Conservation (phyloP, 1,284 basidiomycete genomes). For the Neolentinus lepideus region DNA sequence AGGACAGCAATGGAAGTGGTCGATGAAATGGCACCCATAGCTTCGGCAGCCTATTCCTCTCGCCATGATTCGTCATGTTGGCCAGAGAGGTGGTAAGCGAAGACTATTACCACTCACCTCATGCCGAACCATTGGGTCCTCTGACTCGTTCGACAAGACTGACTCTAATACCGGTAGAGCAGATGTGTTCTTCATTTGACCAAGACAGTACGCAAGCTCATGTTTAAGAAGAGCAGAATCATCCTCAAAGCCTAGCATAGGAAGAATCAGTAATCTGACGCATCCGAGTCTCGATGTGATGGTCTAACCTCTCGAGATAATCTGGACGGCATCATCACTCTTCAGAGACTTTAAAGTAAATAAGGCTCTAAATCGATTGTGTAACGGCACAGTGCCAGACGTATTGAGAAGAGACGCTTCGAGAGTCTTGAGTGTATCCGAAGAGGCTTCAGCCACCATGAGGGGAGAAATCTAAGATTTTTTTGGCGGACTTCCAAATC, state of each 20-base stretch:
- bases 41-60: conserved; percentile 80
- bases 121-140: conserved; percentile 98
- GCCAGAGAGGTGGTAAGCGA: conserved; percentile 2
- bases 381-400: conserved; percentile 69
- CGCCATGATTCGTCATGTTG: conserved; percentile 6
- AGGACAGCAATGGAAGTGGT: conserved; percentile 65
- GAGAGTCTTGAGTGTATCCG: conserved; percentile 45
- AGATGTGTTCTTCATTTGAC: conserved; percentile 74
- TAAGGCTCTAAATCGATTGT: conserved; percentile 86
- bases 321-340: conserved; percentile 73
- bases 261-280: neutral
- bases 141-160: conserved; percentile 62
- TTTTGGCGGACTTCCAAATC: conserved; percentile 23
- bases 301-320: conserved; percentile 75
- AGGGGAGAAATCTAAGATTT: neutral
- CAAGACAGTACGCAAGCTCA: conserved; percentile 95
- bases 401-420: conserved; percentile 73
- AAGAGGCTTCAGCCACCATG: conserved; percentile 25
- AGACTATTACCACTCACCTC: conserved; percentile 53
- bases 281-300: conserved; percentile 1
- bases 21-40: conserved; percentile 90
- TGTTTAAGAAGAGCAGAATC: conserved; percentile 92
- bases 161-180: conserved; percentile 79
- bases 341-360: conserved; percentile 91
- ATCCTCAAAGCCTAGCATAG: conserved; percentile 69